Evolutionary conservation across 192 early-diverging fungal genomes (phyloP).

Genomic region (Umbelopsis ramanniana): DNA sequence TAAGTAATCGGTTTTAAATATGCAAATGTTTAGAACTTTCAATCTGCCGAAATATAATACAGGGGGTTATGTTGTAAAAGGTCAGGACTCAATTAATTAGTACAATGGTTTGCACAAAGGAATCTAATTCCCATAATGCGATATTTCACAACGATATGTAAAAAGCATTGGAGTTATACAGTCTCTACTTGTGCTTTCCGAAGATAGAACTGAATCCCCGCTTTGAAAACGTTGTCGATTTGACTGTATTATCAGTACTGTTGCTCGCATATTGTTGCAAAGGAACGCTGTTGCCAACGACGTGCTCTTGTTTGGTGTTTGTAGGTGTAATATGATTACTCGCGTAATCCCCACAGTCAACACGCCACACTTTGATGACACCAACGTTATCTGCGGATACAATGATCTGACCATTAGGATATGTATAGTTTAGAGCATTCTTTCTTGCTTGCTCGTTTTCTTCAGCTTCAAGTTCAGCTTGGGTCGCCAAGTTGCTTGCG

Average conservation of each 20-base stretch:
- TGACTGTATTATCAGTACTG: neutral
- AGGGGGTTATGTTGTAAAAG: no score
- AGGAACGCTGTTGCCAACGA: neutral
- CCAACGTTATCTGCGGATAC: conserved; percentile 66
- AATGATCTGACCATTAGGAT: conserved; percentile 61
- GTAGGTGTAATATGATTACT: conserved; percentile 1
- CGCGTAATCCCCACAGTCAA: conserved; percentile 51
- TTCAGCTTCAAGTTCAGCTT: conserved; percentile 14
- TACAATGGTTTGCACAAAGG: no score
- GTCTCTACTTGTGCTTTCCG: conserved; percentile 5
- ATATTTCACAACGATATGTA: neutral
- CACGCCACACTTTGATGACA: conserved; percentile 67
- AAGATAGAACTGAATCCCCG: neutral
- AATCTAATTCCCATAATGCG: no score
- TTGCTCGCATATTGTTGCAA: neutral
- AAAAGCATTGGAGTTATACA: neutral
- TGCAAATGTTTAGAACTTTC: no score
- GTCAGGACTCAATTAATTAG: no score
- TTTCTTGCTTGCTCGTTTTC: neutral
- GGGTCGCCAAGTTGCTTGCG: neutral
- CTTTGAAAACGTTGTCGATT: neutral
- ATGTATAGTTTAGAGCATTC: conserved; percentile 26
- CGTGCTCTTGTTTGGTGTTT: neutral
- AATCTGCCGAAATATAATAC: no score
- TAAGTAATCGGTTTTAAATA: no score